These are phyloP conservation scores for Plasmodium coatneyi DNA, from an alignment of 169 alveolate genomes.

Conservation along the genomic window DNA sequence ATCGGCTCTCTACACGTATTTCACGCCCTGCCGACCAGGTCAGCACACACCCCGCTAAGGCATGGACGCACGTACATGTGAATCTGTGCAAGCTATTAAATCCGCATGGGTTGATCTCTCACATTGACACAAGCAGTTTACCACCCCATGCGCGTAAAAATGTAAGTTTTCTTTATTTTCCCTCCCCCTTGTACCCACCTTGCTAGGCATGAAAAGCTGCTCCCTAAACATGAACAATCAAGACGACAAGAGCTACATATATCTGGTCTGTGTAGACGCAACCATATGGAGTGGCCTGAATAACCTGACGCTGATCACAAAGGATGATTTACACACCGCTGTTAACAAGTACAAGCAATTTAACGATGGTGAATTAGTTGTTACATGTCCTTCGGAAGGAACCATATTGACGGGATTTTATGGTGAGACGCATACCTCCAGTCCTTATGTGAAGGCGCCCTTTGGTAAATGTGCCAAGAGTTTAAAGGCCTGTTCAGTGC, in stretches of 20 bases:
- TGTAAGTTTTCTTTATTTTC: not conserved
- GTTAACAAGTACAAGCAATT: slow-evolving; percentile 27
- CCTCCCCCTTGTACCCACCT: not conserved
- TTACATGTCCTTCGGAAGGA: slow-evolving; percentile 29
- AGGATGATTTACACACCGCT: slow-evolving; percentile 31
- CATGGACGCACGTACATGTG: not conserved
- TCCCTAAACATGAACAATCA: slow-evolving; percentile 44
- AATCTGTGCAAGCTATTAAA: not conserved
- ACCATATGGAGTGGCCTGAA: slow-evolving; percentile 71
- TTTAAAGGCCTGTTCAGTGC: slow-evolving; percentile 50
- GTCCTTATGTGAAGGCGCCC: slow-evolving; percentile 50
- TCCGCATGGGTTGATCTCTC: not conserved
- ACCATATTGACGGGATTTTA: slow-evolving; percentile 49
- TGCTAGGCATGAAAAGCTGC: slow-evolving; percentile 50
- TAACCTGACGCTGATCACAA: slow-evolving; percentile 16
- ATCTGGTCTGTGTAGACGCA: slow-evolving; percentile 44
- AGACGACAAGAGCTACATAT: slow-evolving; percentile 38
- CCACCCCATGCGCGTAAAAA: not conserved
- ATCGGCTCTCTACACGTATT: slow-evolving; percentile 47
- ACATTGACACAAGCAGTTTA: not conserved
- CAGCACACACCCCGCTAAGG: not conserved
- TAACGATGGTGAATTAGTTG: slow-evolving; percentile 63
- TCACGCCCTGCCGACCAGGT: slow-evolving; percentile 81
- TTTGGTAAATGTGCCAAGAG: slow-evolving; percentile 57
- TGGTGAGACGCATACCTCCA: slow-evolving; percentile 60